Base-by-base conservation (phyloP, 2,329 filamentous ascomycete genomes). In the Eurotiales sp. region DNA sequence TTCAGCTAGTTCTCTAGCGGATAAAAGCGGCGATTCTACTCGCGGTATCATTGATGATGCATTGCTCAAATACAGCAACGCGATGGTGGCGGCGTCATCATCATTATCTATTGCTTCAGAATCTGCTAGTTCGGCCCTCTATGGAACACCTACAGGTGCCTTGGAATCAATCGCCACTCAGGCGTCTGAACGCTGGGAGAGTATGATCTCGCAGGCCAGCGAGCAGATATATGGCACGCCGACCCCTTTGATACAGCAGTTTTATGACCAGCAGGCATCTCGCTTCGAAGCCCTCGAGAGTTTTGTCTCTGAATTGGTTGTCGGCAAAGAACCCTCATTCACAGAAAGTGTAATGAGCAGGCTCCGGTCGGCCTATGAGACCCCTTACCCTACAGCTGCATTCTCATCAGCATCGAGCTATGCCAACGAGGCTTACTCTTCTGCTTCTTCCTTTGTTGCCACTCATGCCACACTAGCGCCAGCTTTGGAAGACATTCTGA, bases 261-360 rank as follows among this genome's bases (percentile, higher is more conserved):
- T 81, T 0, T 74, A 75, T 5, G 76, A 51, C 17, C 39, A 41
- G 29, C 48, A 51, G 25, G 41, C 14, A 45, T 51, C 79, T 43
- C 85, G 89, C 60, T 91, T 88, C 58, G 79, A 80, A 4, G 82
- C 82, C 22, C 79, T 95, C 4, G 83, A 85, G 64, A 81, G 80
- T 11, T 78, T 93, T 2, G 78, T 95, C 12, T 87, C 86, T 1
- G 89, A 95, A 67, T 75, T 95, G 1, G 76, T 95, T 12, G 72
- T 79, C 36, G 90, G 87, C 48, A 89, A 86, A 66, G 89, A 95
- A 64, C 85, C 88, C 0, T 83, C 84, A 12, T 95, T 90, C 61
- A 90, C 86, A 0, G 87, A 95, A 62, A 90, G 87, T 53, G 86
- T 92, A 3, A 83, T 90, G 69, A 82, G 76, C 47, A 81, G 86